Evolutionary conservation across 306 rosid genomes (phyloP).

Genomic region (Citrullus colocynthis): DNA sequence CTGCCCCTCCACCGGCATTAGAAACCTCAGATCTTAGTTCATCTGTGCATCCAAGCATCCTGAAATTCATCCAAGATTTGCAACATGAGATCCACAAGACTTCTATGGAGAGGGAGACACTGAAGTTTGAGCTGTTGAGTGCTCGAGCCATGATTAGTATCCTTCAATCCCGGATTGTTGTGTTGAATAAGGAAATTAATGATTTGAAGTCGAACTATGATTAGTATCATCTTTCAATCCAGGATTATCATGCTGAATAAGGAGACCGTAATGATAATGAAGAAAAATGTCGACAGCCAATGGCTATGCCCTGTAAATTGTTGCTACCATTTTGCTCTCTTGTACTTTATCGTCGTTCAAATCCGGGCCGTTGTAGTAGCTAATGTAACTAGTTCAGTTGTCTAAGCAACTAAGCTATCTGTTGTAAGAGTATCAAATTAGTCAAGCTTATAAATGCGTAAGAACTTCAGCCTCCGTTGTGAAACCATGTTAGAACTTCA

Average conservation of each 20-base stretch:
- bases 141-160: slow-evolving; percentile 75
- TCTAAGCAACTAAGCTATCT: slow-evolving; percentile 5
- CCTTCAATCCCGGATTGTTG: slow-evolving; percentile 60
- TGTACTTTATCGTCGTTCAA: slow-evolving; percentile 7
- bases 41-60: slow-evolving; percentile 50
- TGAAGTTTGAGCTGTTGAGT: slow-evolving; percentile 81
- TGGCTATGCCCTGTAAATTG: slow-evolving; percentile 8
- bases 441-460: not conserved
- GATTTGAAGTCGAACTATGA: slow-evolving; percentile 49
- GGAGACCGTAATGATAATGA: slow-evolving; percentile 51
- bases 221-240: slow-evolving; percentile 54
- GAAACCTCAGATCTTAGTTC: slow-evolving; percentile 29
- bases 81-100: slow-evolving; percentile 56
- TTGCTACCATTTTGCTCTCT: not conserved
- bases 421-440: not conserved
- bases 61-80: slow-evolving; percentile 55
- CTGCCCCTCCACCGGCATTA: slow-evolving; percentile 27
- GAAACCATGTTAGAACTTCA: slow-evolving; percentile 2
- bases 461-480: slow-evolving; percentile 1
- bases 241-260: slow-evolving; percentile 38
- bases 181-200: slow-evolving; percentile 51
- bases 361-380: slow-evolving; percentile 1
- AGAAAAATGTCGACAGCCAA: slow-evolving; percentile 9
- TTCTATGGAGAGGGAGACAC: slow-evolving; percentile 55
- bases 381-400: slow-evolving; percentile 7